Evolutionary conservation across 257 asterid species (phyloP).

Genomic region (Ligustrum vulgare): DNA sequence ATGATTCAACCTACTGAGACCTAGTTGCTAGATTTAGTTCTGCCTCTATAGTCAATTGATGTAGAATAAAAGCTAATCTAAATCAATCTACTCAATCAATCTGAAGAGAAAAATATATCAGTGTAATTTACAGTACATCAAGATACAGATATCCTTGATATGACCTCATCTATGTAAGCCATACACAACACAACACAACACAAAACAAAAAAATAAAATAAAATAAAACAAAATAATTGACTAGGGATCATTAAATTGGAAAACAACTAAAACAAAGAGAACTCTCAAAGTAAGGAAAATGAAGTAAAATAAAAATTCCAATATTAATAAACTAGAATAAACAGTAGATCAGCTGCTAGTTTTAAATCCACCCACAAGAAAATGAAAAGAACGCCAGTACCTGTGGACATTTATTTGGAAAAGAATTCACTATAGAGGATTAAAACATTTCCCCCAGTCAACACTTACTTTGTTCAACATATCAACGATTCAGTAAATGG

Average conservation of each 20-base stretch:
- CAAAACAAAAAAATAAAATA: no score
- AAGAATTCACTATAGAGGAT: not conserved
- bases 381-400: not conserved
- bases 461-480: not conserved
- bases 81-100: not conserved
- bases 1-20: not conserved
- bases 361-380: not conserved
- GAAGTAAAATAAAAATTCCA: not conserved
- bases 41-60: not conserved
- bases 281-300: not conserved
- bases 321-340: not conserved
- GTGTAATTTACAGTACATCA: not conserved
- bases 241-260: not conserved
- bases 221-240: not conserved
- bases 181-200: not conserved
- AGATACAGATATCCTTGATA: not conserved
- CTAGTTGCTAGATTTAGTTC: not conserved
- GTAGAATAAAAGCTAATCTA: not conserved
- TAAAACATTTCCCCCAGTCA: not conserved
- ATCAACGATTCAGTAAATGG: constrained; percentile 10
- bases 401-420: not conserved
- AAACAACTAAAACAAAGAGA: not conserved
- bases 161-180: not conserved
- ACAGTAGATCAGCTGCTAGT: not conserved
- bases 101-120: not conserved